Percentiles rank a stretch among this genome's conserved stretches.
Conservation (phyloP, 2,329 filamentous ascomycete genomes). For the Boeremia lycopersici region DNA sequence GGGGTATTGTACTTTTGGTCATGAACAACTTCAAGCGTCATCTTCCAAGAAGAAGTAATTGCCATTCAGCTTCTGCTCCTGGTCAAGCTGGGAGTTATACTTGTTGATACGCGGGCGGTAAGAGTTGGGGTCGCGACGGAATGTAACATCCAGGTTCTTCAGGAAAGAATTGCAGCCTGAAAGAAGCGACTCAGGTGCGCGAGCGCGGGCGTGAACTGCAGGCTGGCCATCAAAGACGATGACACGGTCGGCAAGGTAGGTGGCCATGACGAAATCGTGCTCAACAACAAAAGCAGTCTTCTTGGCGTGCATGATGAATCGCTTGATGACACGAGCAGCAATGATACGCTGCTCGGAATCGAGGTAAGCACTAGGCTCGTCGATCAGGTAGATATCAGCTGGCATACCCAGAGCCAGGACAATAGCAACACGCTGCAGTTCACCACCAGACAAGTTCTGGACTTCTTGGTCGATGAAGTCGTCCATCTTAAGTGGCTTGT, state of each 20-base stretch:
- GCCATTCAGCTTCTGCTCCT: constrained; percentile 91
- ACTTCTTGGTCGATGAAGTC: constrained; percentile 99
- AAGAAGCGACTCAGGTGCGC: constrained; percentile 86
- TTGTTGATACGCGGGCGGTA: constrained; percentile 99
- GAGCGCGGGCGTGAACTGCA: constrained; percentile 85
- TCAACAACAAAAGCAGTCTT: constrained; percentile 99
- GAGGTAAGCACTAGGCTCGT: constrained; percentile 84
- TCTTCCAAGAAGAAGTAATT: constrained; percentile 99
- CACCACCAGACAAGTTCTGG: constrained; percentile 98
- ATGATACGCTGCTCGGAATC: constrained; percentile 99
- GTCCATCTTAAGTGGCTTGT: constrained; percentile 98
- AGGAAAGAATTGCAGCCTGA: constrained; percentile 97
- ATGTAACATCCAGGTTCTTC: constrained; percentile 96
- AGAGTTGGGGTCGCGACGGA: constrained; percentile 95
- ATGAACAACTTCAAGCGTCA: constrained; percentile 71
- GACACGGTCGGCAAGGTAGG: constrained; percentile 85
- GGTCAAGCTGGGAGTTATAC: constrained; percentile 90
- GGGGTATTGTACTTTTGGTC: constrained; percentile 51
- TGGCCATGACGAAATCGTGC: constrained; percentile 99
- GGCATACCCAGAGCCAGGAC: constrained; percentile 94
- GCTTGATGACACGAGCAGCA: constrained; percentile 95
- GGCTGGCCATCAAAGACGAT: constrained; percentile 98
- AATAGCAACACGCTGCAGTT: constrained; percentile 98
- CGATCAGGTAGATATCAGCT: constrained; percentile 97
- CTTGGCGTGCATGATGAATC: constrained; percentile 99